Conservation (phyloP, 1,284 basidiomycete species). For the Moesziomyces sp. region DNA sequence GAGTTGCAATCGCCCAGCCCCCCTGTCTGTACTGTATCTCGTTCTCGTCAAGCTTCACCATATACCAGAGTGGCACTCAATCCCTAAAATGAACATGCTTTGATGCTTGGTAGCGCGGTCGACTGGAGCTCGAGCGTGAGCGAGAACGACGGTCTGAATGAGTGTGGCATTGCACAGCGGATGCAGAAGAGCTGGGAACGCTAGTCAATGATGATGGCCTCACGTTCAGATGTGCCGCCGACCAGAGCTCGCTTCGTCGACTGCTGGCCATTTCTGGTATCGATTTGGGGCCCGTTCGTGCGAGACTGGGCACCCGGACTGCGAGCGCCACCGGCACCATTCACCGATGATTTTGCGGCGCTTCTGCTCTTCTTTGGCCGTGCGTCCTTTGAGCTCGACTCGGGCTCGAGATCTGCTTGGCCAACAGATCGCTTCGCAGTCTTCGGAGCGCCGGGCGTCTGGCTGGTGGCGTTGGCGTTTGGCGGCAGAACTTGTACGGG, state of each 20-base stretch:
- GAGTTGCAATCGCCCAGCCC: too few species aligned
- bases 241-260: not conserved
- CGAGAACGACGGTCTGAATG: too few species aligned
- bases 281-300: not conserved
- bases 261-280: not conserved
- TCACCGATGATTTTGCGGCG: not conserved
- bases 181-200: too few species aligned
- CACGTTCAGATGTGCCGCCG: slow-evolving; percentile 9
- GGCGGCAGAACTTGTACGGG: slow-evolving; percentile 27
- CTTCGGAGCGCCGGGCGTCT: not conserved
- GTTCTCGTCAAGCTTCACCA: too few species aligned
- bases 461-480: not conserved
- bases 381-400: not conserved
- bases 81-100: too few species aligned
- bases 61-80: too few species aligned
- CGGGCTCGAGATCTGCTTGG: not conserved
- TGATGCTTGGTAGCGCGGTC: too few species aligned
- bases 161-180: too few species aligned
- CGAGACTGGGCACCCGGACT: too few species aligned
- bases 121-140: too few species aligned
- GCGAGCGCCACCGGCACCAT: not conserved
- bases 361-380: slow-evolving; percentile 9
- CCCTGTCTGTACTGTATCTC: too few species aligned
- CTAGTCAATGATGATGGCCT: slow-evolving; percentile 28
- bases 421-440: slow-evolving; percentile 8